Evolutionary conservation across 1,284 basidiomycete genomes (phyloP), one percentile per base, ranked within the genome.

Genomic region (Apiotrichum sp.): DNA sequence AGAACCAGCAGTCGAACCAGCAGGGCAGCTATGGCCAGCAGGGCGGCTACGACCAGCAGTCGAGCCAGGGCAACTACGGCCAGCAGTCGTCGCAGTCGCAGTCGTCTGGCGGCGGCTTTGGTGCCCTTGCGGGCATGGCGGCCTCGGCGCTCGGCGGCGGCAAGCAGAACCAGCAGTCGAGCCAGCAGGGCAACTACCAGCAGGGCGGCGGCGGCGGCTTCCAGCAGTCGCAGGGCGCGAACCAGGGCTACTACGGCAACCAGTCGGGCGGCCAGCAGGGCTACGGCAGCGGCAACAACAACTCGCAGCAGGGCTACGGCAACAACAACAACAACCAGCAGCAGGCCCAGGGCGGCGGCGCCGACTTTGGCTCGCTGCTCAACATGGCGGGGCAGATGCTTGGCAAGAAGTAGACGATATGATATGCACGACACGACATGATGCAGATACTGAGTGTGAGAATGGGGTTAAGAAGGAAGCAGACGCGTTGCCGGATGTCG

Each of bases 311-410:
- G 44, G 44, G 44, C 44, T 4, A 14, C 44, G 34, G 32, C 44
- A 33, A 46, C 10, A 4, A 11, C 33, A 36, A 34, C 34, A 35
- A 32, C 46, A 47, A 31, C 44, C 14, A 32, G 8, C 36, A 38
- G 36, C 36, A 38, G 7, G 36, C 8, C 13, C 33, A 34, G n/a
- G 33, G 33, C 7, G 47, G 47, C 33, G 47, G 47, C 22, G 16
- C 35, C 47, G 47, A 48, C 47, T 38, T 48, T 31, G 39, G 14
- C 47, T 35, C 36, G 47, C 35, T 48, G 5, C 34, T 48, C 35
- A 39, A 33, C 47, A 48, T 48, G 47, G 47, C 47, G 7, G 47
- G 47, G 3, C 47, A 34, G 9, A 48, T 48, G 47, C 47, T 48
- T 5, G 33, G 33, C 10, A 48, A 48, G 29, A 34, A 38, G 33